These are phyloP conservation scores for Marsdenia floribunda DNA, from an alignment of 257 asterid species.

Conservation along the genomic window DNA sequence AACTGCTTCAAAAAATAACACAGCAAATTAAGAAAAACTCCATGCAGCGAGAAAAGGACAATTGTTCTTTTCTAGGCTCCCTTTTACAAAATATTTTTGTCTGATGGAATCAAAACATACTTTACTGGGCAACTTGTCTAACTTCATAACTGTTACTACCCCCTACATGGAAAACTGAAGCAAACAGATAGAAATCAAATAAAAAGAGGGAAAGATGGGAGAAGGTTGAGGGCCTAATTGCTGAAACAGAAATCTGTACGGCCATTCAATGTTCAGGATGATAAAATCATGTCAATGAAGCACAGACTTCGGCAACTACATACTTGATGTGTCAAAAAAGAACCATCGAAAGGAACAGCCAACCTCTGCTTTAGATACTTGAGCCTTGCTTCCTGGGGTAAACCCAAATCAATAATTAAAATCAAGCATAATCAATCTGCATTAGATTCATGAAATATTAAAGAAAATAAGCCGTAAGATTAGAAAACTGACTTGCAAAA, in stretches of 20 bases:
- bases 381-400: constrained; percentile 73
- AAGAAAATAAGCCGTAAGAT: background rate
- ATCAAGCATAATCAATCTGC: constrained; percentile 4
- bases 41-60: background rate
- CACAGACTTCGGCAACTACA: constrained; percentile 19
- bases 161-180: background rate
- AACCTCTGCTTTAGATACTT: constrained; percentile 70
- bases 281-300: background rate
- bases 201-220: background rate
- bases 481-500: background rate
- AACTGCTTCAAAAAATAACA: background rate
- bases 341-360: constrained; percentile 79
- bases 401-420: constrained; percentile 18
- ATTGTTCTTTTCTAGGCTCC: background rate
- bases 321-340: constrained; percentile 78
- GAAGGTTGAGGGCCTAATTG: background rate
- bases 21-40: background rate
- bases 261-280: background rate
- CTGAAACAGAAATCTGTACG: background rate
- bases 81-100: background rate
- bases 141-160: background rate
- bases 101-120: background rate
- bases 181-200: background rate
- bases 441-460: background rate
- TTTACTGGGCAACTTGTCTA: background rate